Base-by-base conservation (phyloP, 768 basidiomycete species). In the Suillus brevipes region DNA sequence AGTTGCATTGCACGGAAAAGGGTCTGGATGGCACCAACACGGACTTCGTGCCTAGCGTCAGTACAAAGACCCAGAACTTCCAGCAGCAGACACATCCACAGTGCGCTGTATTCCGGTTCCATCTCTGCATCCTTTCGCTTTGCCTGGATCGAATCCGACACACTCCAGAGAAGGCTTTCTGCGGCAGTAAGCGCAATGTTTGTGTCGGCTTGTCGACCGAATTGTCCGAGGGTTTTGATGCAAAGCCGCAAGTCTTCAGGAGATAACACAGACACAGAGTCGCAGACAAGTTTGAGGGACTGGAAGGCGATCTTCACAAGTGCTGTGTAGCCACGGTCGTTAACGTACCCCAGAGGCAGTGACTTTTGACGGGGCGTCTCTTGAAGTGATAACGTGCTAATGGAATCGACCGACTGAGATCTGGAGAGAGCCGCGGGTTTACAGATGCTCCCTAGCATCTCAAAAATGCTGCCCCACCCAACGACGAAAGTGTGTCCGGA, bases 161-260 rank as follows among this genome's bases (percentile, higher is more conserved):
- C 92, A 66, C 92, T 91, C 97, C 97, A 99, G 6, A 99, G 81
- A 3, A 98, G 78, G 61, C 94, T 95, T 64, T 94, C 94, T 0
- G 96, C 94, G 0, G 94, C 94, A 1, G 97, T 97, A 63, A 99
- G 79, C 1, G 95, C 93, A 63, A 99, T 97, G 70, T 99, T 99
- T 45, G 97, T 96, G 68, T 99, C 97, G 1, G 88, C 84, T 71
- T 99, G 97, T 20, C 89, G 85, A 9, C 96, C 95, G 76, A 97
- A 99, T 62, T 91, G 89, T 6, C 94, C 94, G 0, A 99, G 82
- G 6, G 97, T 96, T 66, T 83, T 86, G 77, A 99, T 97, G 70
- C 95, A 98, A 10, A 93, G 82, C 9, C 89, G 89, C 28, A 98
- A 86, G 70, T 97, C 90, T 31, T 89, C 86, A 0, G 89, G 85